A percentile compares a stretch with the other conserved stretches of the same genome.
These are phyloP conservation scores for Zasmidium angulare DNA, from an alignment of 2,329 filamentous ascomycete species.

Conservation along the genomic window DNA sequence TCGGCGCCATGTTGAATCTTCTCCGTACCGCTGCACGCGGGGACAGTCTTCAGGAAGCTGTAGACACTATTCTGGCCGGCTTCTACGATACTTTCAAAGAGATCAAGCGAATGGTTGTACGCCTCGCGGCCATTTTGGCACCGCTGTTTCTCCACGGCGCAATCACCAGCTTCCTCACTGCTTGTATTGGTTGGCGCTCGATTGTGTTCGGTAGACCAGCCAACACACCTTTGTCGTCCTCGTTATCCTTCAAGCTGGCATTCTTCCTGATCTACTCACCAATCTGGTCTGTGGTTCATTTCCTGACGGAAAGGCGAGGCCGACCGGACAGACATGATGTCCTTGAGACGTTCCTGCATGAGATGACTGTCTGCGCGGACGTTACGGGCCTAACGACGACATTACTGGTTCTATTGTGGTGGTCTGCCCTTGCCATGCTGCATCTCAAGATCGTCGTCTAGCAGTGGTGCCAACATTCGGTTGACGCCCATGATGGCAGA, in stretches of 20 bases:
- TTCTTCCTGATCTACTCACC: background rate
- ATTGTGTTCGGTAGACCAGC: background rate
- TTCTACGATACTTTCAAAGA: background rate
- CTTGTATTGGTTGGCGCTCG: background rate
- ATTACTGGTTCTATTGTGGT: background rate
- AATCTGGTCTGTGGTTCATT: background rate
- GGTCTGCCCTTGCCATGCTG: background rate
- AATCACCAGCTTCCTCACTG: background rate
- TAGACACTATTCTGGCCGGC: background rate
- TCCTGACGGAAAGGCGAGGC: background rate
- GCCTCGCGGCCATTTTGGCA: background rate
- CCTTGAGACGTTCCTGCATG: background rate
- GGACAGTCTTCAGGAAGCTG: background rate
- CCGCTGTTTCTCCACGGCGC: background rate
- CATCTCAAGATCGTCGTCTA: background rate
- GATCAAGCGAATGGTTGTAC: background rate
- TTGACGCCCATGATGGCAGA: too few relatives aligned
- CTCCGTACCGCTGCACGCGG: background rate
- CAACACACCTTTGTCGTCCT: background rate
- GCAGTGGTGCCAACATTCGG: too few relatives aligned
- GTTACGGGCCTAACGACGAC: background rate
- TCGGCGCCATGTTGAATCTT: background rate
- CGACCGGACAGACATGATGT: background rate
- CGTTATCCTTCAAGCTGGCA: background rate
- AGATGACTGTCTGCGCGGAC: background rate